phyloP scores from a whole-genome alignment of 805 yeast genomes.

The Saccharomycopsis sp. region DNA sequence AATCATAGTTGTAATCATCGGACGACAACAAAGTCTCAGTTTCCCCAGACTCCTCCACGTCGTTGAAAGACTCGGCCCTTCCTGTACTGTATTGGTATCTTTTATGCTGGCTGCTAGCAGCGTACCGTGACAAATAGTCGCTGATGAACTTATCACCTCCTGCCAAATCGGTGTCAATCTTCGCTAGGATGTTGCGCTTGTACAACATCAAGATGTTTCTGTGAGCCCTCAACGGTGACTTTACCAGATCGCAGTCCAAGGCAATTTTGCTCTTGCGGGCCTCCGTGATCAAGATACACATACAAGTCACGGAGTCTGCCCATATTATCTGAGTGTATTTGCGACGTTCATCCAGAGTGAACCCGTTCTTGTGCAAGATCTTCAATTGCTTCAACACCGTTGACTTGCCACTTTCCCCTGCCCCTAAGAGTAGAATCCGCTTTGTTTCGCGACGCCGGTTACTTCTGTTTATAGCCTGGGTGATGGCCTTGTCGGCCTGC shows the following conservation, averaged over 20 bases:
- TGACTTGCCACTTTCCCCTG: constrained; percentile 93
- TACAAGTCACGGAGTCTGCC: constrained; percentile 82
- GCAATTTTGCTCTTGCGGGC: constrained; percentile 58
- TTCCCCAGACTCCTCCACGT: constrained; percentile 21
- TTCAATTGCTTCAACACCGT: constrained; percentile 87
- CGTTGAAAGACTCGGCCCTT: constrained; percentile 28
- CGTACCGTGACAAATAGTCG: constrained; percentile 55
- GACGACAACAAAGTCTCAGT: constrained; percentile 18
- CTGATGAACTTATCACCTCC: constrained; percentile 56
- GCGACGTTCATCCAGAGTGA: constrained; percentile 64
- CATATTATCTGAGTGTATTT: constrained; percentile 85
- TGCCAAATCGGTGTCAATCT: constrained; percentile 51
- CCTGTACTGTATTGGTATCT: constrained; percentile 52
- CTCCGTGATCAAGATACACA: constrained; percentile 70
- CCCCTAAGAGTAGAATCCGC: constrained; percentile 73
- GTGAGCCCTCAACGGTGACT: constrained; percentile 36
- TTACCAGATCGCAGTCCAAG: constrained; percentile 55
- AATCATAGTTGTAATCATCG: neutral
- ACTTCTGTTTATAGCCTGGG: constrained; percentile 47
- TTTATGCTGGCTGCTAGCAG: constrained; percentile 43
- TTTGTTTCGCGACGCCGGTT: constrained; percentile 50
- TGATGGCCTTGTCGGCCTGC: constrained; percentile 53
- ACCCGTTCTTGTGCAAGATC: constrained; percentile 78
- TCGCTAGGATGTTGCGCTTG: constrained; percentile 44
- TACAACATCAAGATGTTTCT: constrained; percentile 45